These are phyloP conservation scores for Biancaea sappan DNA, from an alignment of 306 rosid genomes.

Conservation along the genomic window DNA sequence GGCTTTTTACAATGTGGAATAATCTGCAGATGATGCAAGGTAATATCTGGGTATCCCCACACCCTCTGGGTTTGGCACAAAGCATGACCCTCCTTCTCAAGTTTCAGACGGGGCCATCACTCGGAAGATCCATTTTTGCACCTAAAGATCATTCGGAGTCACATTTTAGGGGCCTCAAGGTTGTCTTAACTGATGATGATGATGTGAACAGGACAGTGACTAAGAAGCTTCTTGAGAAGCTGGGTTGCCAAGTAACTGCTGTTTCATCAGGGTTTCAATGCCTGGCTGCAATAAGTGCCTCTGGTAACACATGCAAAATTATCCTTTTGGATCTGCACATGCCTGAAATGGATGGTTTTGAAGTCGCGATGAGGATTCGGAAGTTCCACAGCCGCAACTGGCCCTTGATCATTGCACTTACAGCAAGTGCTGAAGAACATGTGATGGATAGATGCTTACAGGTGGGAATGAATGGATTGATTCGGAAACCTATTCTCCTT, in stretches of 20 bases:
- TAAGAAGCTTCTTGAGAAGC: slow-evolving; percentile 79
- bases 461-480: slow-evolving; percentile 76
- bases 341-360: slow-evolving; percentile 89
- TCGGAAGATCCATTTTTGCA: slow-evolving; percentile 41
- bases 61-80: slow-evolving; percentile 55
- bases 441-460: slow-evolving; percentile 70
- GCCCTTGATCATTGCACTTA: slow-evolving; percentile 76
- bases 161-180: slow-evolving; percentile 59
- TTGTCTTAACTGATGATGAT: slow-evolving; percentile 71
- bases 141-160: slow-evolving; percentile 45
- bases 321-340: slow-evolving; percentile 77
- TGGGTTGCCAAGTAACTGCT: slow-evolving; percentile 70
- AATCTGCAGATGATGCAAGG: slow-evolving; percentile 90
- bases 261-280: slow-evolving; percentile 81
- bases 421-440: slow-evolving; percentile 67
- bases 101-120: slow-evolving; percentile 53
- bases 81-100: slow-evolving; percentile 75
- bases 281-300: slow-evolving; percentile 46
- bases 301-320: slow-evolving; percentile 46
- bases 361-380: slow-evolving; percentile 65
- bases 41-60: slow-evolving; percentile 60
- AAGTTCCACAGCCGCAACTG: slow-evolving; percentile 54
- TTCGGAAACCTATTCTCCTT: slow-evolving; percentile 71
- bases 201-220: slow-evolving; percentile 71
- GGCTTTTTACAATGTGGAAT: slow-evolving; percentile 29